Conservation (phyloP, 371 early-diverging fungal genomes). For the Mucor plumbeus region DNA sequence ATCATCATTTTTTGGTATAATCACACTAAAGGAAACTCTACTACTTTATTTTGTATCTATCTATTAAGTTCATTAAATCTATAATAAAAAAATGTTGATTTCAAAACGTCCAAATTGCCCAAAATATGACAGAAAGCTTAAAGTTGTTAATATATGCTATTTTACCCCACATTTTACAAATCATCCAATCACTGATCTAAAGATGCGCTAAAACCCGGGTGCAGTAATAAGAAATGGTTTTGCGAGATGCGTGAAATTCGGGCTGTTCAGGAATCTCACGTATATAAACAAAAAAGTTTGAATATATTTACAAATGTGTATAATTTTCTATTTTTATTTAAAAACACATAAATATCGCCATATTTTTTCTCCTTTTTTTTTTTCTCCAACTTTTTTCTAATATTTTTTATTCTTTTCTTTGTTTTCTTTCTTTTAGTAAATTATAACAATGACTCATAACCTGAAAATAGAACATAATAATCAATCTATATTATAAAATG, state of each 20-base stretch:
- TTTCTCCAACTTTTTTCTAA: not conserved
- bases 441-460: not conserved
- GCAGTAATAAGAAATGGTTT: not conserved
- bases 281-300: not conserved
- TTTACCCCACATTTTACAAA: not conserved
- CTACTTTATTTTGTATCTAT: not conserved
- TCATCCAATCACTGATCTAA: not conserved
- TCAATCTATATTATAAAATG: not conserved
- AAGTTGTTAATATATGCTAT: not conserved
- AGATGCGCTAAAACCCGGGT: slow-evolving; percentile 1
- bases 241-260: not conserved
- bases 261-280: slow-evolving; percentile 5
- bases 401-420: not conserved
- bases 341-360: slow-evolving; percentile 4
- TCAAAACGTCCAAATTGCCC: not conserved
- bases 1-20: not conserved
- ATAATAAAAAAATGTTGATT: not conserved
- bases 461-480: not conserved
- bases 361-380: not conserved
- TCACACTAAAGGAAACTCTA: not conserved
- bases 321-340: not conserved
- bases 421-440: not conserved
- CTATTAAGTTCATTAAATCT: not conserved
- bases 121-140: not conserved
- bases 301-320: slow-evolving; percentile 8